Evolutionary conservation across 2,329 filamentous ascomycete species (phyloP), one percentile per base, ranked within the genome.

Genomic region (Mariannaea elegans): DNA sequence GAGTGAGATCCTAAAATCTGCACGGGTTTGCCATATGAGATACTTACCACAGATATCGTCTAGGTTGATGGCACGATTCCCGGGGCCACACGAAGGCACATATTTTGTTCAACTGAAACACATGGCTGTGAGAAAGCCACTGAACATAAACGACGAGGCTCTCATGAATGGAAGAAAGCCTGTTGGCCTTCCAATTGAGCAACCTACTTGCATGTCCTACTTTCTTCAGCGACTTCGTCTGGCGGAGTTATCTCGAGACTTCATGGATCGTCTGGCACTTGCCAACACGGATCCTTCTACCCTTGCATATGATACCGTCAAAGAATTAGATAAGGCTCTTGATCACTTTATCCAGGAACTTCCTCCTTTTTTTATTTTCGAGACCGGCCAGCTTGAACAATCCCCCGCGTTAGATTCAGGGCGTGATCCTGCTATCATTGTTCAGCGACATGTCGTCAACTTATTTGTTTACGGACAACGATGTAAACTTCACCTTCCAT

Each of bases 111-210:
- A 78, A n/a, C 73, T 75, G 9, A 69, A 63, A 6, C 77, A 80
- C 18, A 79, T 80, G 72, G 68, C 68, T 12, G 73, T 81, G 3
- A 72, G 71, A 3, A 74, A 73, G 41, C 78, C 78, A 4, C 71
- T 74, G 2, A 78, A 80, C 49, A 69, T 76, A 7, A 71, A 79
- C 34, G 77, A 80, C 34, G 70, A 72, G 38, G 77, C 78, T 29
- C 67, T 78, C 12, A 61, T 72, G 7, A 68, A 73, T 3, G 68
- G 67, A 2, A 56, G 67, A 13, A 70, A 75, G 7, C 59, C 69
- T 2, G 27, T 76, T 7, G 70, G 69, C 2, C 70, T 71, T 14
- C 74, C 77, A 0, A 50, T 69, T 1, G 65, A 69, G 10, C 64
- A 74, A n/a, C 62, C 72, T 1, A 80, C 78, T 0, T 68, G 67